A percentile compares a stretch with the other conserved stretches of the same genome.
Evolutionary conservation across 2,329 filamentous ascomycete species (phyloP).

Genomic region (Penicillium digitatum): DNA sequence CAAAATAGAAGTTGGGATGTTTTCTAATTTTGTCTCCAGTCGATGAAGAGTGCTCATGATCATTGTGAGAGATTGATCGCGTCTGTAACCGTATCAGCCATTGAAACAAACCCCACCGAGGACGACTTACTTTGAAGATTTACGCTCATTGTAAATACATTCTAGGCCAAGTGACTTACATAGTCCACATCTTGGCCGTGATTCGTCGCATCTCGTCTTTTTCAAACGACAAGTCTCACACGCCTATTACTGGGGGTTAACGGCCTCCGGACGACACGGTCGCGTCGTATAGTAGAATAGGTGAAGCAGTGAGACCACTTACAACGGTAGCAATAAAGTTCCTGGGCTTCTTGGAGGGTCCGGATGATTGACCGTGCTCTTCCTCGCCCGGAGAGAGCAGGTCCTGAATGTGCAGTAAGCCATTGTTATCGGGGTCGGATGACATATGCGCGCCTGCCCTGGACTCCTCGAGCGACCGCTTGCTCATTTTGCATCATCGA

Average conservation of each 20-base stretch:
- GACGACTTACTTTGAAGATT: constrained; percentile 48
- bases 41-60: constrained; percentile 54
- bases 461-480: constrained; percentile 35
- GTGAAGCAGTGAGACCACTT: constrained; percentile 4
- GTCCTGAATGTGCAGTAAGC: constrained; percentile 32
- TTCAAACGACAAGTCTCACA: constrained; percentile 53
- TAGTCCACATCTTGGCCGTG: constrained; percentile 50
- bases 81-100: constrained; percentile 32
- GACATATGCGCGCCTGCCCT: constrained; percentile 19
- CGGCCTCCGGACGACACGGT: not conserved
- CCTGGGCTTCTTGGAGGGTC: constrained; percentile 32
- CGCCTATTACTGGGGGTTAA: constrained; percentile 36
- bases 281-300: not conserved
- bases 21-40: constrained; percentile 52
- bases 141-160: constrained; percentile 52
- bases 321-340: constrained; percentile 42
- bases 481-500: constrained; percentile 37
- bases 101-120: not conserved
- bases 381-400: constrained; percentile 36
- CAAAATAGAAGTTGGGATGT: constrained; percentile 38
- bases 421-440: constrained; percentile 27
- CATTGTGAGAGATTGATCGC: constrained; percentile 52
- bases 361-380: constrained; percentile 22
- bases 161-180: constrained; percentile 49
- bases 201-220: constrained; percentile 55